Evolutionary conservation across 106 monocot species (phyloP).

Genomic region (Amphibolis antarctica): DNA sequence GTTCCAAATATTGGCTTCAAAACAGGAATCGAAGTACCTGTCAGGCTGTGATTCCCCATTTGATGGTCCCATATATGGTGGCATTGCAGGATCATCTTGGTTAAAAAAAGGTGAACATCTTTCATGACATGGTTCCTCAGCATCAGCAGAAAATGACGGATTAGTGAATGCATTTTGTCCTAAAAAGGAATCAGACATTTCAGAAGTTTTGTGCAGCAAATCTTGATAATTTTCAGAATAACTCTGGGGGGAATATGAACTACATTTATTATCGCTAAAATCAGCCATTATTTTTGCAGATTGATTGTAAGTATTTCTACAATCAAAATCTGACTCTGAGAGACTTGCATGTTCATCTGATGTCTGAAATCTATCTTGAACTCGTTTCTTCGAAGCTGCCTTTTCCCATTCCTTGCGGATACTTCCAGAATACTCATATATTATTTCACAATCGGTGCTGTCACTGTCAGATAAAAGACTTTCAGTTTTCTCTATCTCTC

Average conservation of each 20-base stretch:
- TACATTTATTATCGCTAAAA: slow-evolving; percentile 1
- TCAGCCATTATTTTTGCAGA: slow-evolving; percentile 3
- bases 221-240: background rate
- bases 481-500: slow-evolving; percentile 5
- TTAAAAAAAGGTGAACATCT: background rate
- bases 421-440: slow-evolving; percentile 48
- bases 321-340: slow-evolving; percentile 21
- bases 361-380: background rate
- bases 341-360: slow-evolving; percentile 15
- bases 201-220: background rate
- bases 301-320: slow-evolving; percentile 11
- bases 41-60: background rate
- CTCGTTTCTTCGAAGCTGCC: slow-evolving; percentile 39
- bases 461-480: slow-evolving; percentile 28
- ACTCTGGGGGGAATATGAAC: slow-evolving; percentile 3
- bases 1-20: too few species aligned
- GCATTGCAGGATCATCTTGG: background rate
- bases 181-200: background rate
- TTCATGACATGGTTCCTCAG: background rate
- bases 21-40: background rate
- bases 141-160: background rate
- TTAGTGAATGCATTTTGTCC: background rate
- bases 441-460: slow-evolving; percentile 79
- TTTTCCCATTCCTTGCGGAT: slow-evolving; percentile 84
- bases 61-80: background rate